Evolutionary conservation across 106 monocot genomes (phyloP).

Genomic region (Apostasia shenzhenica): DNA sequence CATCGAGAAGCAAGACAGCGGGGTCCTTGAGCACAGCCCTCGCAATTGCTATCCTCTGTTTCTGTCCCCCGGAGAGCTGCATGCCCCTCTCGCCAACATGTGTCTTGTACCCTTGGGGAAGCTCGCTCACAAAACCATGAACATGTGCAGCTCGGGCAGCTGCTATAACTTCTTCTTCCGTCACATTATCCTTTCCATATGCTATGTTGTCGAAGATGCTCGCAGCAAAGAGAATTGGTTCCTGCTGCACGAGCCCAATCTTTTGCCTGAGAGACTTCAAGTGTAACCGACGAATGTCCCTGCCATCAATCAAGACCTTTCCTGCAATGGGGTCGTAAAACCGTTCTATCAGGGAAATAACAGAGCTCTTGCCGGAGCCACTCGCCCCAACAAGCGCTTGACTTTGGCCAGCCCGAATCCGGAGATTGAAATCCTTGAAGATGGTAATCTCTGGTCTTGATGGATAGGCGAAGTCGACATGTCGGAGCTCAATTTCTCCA

Average conservation of each 20-base stretch:
- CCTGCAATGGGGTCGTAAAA: constrained; percentile 87
- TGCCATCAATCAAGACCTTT: constrained; percentile 78
- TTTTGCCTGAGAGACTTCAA: constrained; percentile 60
- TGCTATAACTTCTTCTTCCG: constrained; percentile 53
- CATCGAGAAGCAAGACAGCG: constrained; percentile 51
- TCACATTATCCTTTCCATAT: constrained; percentile 59
- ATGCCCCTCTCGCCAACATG: constrained; percentile 62
- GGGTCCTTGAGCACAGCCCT: constrained; percentile 73
- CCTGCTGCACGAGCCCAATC: constrained; percentile 82
- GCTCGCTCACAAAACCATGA: constrained; percentile 55
- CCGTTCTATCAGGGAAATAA: constrained; percentile 74
- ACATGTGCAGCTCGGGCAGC: constrained; percentile 66
- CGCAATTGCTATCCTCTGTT: constrained; percentile 75
- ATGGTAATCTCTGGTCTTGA: constrained; percentile 56
- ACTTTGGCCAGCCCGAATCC: constrained; percentile 58
- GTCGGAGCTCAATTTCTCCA: constrained; percentile 63
- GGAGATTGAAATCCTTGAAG: constrained; percentile 68
- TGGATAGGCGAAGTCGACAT: constrained; percentile 67
- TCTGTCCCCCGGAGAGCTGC: constrained; percentile 74
- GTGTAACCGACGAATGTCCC: constrained; percentile 64
- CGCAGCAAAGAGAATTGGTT: constrained; percentile 69
- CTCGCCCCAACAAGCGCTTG: constrained; percentile 86
- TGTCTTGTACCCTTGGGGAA: constrained; percentile 72
- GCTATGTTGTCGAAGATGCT: constrained; percentile 88
- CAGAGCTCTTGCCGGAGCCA: constrained; percentile 92